These are phyloP conservation scores for Mycosarcoma mackinlayi DNA, from an alignment of 1,284 basidiomycete genomes.

Conservation along the genomic window DNA sequence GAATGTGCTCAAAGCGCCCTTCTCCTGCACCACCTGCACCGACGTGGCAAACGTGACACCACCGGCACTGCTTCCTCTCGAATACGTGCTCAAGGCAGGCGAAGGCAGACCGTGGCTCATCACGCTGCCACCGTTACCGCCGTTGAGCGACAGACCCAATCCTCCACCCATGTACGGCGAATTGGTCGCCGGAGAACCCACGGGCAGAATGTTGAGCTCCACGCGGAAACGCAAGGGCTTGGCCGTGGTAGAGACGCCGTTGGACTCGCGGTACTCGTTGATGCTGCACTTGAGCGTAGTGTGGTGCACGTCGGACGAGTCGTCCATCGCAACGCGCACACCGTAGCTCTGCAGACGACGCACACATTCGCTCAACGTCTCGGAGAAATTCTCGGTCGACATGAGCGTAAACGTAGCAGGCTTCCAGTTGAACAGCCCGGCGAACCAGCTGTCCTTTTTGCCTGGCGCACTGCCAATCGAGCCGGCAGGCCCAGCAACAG, in stretches of 20 bases:
- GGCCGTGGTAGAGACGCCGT: conserved; percentile 36
- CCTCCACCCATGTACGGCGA: conserved; percentile 33
- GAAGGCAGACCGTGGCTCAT: conserved; percentile 32
- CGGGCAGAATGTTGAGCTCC: conserved; percentile 61
- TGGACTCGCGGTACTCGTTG: conserved; percentile 52
- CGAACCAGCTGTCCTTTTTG: conserved; percentile 84
- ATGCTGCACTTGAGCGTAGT: conserved; percentile 56
- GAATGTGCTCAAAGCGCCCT: conserved; percentile 85
- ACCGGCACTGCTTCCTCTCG: conserved; percentile 20
- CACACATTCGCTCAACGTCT: conserved; percentile 76
- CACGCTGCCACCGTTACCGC: conserved; percentile 11
- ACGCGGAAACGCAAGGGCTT: conserved; percentile 65
- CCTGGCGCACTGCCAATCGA: conserved; percentile 20
- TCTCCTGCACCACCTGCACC: conserved; percentile 83
- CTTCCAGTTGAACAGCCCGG: conserved; percentile 87
- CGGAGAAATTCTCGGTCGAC: conserved; percentile 72
- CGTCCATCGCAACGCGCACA: conserved; percentile 76
- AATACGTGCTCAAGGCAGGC: conserved; percentile 47
- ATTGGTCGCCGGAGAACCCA: conserved; percentile 46
- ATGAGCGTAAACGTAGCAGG: conserved; percentile 73
- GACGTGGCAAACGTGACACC: conserved; percentile 70
- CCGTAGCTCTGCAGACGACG: conserved; percentile 78
- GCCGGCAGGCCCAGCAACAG: not conserved
- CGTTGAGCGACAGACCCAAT: conserved; percentile 27
- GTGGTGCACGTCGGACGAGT: conserved; percentile 65